phyloP scores from a whole-genome alignment of 2,329 filamentous ascomycete genomes.

The Diaporthe sp. region DNA sequence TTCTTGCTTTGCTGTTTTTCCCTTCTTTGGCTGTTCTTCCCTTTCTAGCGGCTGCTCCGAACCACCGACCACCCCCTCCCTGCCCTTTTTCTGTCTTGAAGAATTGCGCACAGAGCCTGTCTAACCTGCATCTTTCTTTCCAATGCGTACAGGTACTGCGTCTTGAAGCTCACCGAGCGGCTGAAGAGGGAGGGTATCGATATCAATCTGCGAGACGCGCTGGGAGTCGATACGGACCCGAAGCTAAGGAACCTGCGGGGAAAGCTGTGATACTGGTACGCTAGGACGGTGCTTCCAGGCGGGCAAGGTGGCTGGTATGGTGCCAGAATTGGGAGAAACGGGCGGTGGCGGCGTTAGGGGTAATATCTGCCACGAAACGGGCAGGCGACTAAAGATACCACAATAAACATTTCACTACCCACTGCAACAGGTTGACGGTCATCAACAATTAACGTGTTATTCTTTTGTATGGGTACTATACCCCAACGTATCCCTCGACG shows the following conservation, averaged over 20 bases:
- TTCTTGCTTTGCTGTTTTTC: constrained; percentile 29
- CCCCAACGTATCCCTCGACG: constrained; percentile 11
- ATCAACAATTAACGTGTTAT: background rate
- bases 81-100: background rate
- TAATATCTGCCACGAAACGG: background rate
- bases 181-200: constrained; percentile 40
- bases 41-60: background rate
- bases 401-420: background rate
- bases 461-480: constrained; percentile 5
- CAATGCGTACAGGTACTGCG: constrained; percentile 37
- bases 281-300: background rate
- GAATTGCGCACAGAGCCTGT: background rate
- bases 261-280: constrained; percentile 12
- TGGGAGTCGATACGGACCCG: constrained; percentile 39
- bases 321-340: background rate
- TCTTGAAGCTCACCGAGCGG: constrained; percentile 40
- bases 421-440: background rate
- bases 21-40: background rate
- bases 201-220: constrained; percentile 39
- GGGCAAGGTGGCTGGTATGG: background rate
- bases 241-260: constrained; percentile 39
- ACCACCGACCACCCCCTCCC: background rate
- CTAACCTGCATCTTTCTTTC: constrained; percentile 27
- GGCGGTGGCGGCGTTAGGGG: background rate
- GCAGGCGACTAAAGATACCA: constrained; percentile 16